Conservation (phyloP, 768 basidiomycete genomes). For the Trametes maxima region DNA sequence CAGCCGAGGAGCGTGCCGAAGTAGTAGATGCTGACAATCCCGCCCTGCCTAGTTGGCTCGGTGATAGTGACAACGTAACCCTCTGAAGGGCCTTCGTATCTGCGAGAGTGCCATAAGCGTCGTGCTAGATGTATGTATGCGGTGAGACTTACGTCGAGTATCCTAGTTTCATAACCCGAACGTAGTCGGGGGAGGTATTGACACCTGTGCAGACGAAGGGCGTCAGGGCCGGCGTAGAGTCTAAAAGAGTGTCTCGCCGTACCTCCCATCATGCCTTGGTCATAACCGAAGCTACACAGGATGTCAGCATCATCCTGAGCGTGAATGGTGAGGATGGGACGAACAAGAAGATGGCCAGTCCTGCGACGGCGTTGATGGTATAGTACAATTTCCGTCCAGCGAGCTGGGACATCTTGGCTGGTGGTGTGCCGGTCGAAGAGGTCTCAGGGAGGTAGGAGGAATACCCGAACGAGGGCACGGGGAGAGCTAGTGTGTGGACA, state of each 20-base stretch:
- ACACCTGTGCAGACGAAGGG: constrained; percentile 26
- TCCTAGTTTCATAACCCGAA: constrained; percentile 43
- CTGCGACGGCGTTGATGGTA: constrained; percentile 36
- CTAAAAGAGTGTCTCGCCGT: neutral
- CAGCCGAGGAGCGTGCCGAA: constrained; percentile 45
- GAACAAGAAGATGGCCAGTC: constrained; percentile 38
- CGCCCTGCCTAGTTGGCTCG: constrained; percentile 45
- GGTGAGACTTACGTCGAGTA: constrained; percentile 34
- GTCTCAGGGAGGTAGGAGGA: neutral
- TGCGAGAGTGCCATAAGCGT: neutral
- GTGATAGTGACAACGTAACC: constrained; percentile 48
- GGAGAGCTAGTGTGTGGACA: neutral
- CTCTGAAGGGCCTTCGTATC: constrained; percentile 42
- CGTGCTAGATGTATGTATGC: neutral
- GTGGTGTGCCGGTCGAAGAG: neutral
- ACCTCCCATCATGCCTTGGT: constrained; percentile 52
- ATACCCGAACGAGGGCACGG: constrained; percentile 2
- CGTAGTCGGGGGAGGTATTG: constrained; percentile 49
- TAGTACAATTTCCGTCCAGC: constrained; percentile 32
- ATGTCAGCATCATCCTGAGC: neutral
- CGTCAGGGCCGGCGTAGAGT: neutral
- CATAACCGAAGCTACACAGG: constrained; percentile 46
- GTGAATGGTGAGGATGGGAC: constrained; percentile 7
- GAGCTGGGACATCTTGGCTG: constrained; percentile 15
- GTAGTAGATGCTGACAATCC: constrained; percentile 51